phyloP scores from a whole-genome alignment of 352 stramenopile species.

The Pythium dissimile region DNA sequence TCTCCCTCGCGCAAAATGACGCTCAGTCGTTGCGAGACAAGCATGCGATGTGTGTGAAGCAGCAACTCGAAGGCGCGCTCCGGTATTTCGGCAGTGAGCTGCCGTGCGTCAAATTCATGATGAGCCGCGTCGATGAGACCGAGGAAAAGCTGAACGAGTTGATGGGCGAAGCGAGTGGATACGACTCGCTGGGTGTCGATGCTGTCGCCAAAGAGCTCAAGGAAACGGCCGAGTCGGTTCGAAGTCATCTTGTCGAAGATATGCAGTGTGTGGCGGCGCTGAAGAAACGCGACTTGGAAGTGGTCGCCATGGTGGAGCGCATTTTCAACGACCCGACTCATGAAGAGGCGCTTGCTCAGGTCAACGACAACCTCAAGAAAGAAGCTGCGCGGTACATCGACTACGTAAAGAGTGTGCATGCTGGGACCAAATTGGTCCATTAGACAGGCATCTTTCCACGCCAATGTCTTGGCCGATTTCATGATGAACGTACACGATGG shows the following conservation, averaged over 20 bases:
- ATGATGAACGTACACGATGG: too few relatives aligned
- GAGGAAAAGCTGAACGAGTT: constrained; percentile 36
- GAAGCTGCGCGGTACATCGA: constrained; percentile 63
- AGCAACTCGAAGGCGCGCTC: constrained; percentile 64
- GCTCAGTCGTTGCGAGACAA: constrained; percentile 44
- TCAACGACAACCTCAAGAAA: constrained; percentile 43
- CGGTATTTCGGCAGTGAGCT: constrained; percentile 76
- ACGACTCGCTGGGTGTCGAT: constrained; percentile 49
- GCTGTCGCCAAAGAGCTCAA: constrained; percentile 50
- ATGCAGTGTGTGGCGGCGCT: constrained; percentile 40
- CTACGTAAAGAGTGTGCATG: constrained; percentile 57
- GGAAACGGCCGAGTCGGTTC: constrained; percentile 34
- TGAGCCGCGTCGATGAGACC: constrained; percentile 49
- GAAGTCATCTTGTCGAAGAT: constrained; percentile 51
- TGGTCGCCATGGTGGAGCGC: constrained; percentile 29
- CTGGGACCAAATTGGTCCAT: constrained; percentile 5
- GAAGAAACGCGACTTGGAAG: constrained; percentile 44
- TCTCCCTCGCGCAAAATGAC: constrained; percentile 35
- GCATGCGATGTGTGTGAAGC: constrained; percentile 36
- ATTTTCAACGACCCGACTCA: constrained; percentile 20
- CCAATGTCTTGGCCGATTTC: too few relatives aligned
- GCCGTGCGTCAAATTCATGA: constrained; percentile 81
- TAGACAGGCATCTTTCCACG: neutral
- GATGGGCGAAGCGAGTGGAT: constrained; percentile 40
- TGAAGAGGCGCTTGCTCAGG: constrained; percentile 23